Evolutionary conservation across 345 rosid species (phyloP).

Genomic region (Aquilaria sinensis): DNA sequence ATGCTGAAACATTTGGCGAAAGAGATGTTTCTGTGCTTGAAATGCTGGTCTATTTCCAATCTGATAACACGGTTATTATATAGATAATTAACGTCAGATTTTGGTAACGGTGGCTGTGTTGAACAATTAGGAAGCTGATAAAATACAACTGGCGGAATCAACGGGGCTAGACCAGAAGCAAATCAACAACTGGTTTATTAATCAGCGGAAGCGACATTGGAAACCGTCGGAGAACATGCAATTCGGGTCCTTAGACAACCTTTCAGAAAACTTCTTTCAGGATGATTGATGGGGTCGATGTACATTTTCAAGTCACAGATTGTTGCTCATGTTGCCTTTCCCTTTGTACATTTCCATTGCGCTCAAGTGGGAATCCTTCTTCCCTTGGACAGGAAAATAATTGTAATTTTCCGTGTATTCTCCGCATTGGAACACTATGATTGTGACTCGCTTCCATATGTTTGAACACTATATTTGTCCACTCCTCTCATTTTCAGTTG

Average conservation of each 20-base stretch:
- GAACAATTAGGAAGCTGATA: conserved; percentile 52
- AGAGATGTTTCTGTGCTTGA: too few relatives aligned
- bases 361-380: conserved; percentile 11
- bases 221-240: conserved; percentile 79
- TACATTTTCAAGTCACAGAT: conserved; percentile 14
- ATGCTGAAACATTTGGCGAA: too few relatives aligned
- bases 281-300: conserved; percentile 35
- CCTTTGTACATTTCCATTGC: conserved; percentile 1
- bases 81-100: too few relatives aligned
- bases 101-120: neutral
- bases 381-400: conserved; percentile 4
- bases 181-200: conserved; percentile 87
- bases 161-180: conserved; percentile 86
- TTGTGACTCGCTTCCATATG: conserved; percentile 9
- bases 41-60: too few relatives aligned
- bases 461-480: neutral
- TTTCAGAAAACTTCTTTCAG: conserved; percentile 44
- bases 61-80: too few relatives aligned
- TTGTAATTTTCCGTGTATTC: conserved; percentile 24
- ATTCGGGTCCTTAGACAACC: conserved; percentile 48
- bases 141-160: conserved; percentile 58
- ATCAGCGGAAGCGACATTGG: conserved; percentile 88
- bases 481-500: too few relatives aligned
- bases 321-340: neutral
- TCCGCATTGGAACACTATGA: neutral